These are phyloP conservation scores for Apodospora peruviana DNA, from an alignment of 495 filamentous ascomycete species.

Conservation along the genomic window DNA sequence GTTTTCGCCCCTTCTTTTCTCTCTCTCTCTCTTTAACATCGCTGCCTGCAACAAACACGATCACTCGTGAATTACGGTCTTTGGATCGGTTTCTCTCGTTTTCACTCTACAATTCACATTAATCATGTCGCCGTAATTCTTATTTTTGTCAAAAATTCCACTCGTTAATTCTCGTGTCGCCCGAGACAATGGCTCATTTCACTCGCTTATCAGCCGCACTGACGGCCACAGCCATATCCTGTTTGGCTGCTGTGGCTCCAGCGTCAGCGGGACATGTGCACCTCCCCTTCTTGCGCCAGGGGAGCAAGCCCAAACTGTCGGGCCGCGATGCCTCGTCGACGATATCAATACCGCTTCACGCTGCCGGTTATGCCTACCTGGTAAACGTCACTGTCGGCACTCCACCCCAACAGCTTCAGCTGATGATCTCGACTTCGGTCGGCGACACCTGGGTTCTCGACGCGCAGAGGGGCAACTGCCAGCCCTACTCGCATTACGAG, in stretches of 20 bases:
- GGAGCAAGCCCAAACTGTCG: neutral
- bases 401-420: constrained; percentile 49
- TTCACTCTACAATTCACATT: no score
- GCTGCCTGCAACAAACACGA: no score
- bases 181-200: constrained; percentile 10
- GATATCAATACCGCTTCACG: neutral
- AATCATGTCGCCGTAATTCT: neutral
- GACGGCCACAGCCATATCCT: neutral
- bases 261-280: constrained; percentile 10
- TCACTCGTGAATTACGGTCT: no score
- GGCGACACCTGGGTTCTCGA: constrained; percentile 72
- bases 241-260: constrained; percentile 3
- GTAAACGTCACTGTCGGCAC: constrained; percentile 60
- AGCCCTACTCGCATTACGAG: constrained; percentile 8
- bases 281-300: constrained; percentile 13
- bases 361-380: constrained; percentile 36
- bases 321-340: constrained; percentile 3
- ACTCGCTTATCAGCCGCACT: constrained; percentile 5
- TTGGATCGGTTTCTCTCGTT: constrained; percentile 4
- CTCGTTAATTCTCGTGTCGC: neutral
- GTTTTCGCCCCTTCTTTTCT: no score
- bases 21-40: no score
- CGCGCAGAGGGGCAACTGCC: constrained; percentile 47
- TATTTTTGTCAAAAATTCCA: neutral
- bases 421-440: constrained; percentile 63